Evolutionary conservation across 495 filamentous ascomycete species (phyloP), one percentile per base, ranked within the genome.

Genomic region (Penicillium macrosclerotiorum): DNA sequence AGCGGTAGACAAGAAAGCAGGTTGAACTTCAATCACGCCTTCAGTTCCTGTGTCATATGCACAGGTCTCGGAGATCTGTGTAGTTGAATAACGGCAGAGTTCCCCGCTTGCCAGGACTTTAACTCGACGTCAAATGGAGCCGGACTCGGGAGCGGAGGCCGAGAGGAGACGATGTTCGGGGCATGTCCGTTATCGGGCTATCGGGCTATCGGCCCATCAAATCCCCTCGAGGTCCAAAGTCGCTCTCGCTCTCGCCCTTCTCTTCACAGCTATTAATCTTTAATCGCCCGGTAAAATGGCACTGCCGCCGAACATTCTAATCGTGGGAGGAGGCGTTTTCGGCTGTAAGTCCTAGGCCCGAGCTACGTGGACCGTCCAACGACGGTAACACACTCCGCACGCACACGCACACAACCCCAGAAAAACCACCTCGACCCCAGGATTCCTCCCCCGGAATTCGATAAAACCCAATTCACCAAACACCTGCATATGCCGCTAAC

Each of bases 271-370:
- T n/a, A n/a, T n/a, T n/a, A n/a, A n/a, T n/a, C n/a, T n/a, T n/a
- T n/a, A n/a, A n/a, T n/a, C n/a, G n/a, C n/a, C n/a, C n/a, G n/a
- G n/a, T n/a, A n/a, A n/a, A 41, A 74, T 74, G 71, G 57, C 64
- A 26, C 46, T 74, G 29, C 69, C 71, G 5, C 37, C 54, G 7
- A 81, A 78, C 23, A 83, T 91, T 49, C 69, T 91, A 39, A 88
- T 92, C 45, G 68, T 90, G 8, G 88, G 88, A 50, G 81, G 84
- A 35, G 88, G 88, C 36, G 83, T 89, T 47, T 90, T 90, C 50
- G 88, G 88, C 54, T 76, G 78, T 80, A 57, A 63, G 72, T 68
- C 3, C n/a, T n/a, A n/a, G n/a, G n/a, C n/a, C n/a, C n/a, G n/a
- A n/a, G n/a, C n/a, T n/a, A n/a, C n/a, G n/a, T n/a, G n/a, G n/a